Evolutionary conservation across 2,329 filamentous ascomycete genomes (phyloP).

Genomic region (Verticillium dahliae): DNA sequence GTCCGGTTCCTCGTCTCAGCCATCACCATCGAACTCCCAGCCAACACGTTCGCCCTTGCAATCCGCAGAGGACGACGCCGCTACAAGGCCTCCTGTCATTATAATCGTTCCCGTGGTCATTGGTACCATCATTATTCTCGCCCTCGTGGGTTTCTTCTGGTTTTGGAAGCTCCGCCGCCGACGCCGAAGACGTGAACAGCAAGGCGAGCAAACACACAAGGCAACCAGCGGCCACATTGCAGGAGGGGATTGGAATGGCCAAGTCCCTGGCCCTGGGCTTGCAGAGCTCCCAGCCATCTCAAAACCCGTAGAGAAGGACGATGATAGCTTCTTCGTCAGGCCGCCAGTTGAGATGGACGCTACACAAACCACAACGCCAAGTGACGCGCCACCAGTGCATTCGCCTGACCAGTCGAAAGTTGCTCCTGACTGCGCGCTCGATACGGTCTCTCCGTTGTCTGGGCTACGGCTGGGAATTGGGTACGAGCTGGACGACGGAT

Average conservation of each 20-base stretch:
- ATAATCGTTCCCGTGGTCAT: too few relatives aligned
- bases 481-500: not conserved
- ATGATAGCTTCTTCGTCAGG: not conserved
- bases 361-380: not conserved
- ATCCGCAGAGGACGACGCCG: too few relatives aligned
- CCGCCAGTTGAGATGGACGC: not conserved
- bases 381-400: not conserved
- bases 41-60: too few relatives aligned
- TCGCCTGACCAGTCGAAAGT: not conserved
- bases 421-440: not conserved
- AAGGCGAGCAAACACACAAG: too few relatives aligned
- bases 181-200: not conserved
- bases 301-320: not conserved
- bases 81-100: too few relatives aligned
- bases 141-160: too few relatives aligned
- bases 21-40: too few relatives aligned
- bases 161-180: not conserved
- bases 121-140: too few relatives aligned
- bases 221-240: too few relatives aligned
- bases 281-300: not conserved
- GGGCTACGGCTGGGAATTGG: not conserved
- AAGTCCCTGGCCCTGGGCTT: not conserved
- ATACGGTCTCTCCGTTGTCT: not conserved
- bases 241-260: not conserved
- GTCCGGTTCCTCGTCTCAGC: too few relatives aligned